These are phyloP conservation scores for Moesziomyces antarcticus DNA, from an alignment of 1,284 basidiomycete genomes.

Conservation along the genomic window DNA sequence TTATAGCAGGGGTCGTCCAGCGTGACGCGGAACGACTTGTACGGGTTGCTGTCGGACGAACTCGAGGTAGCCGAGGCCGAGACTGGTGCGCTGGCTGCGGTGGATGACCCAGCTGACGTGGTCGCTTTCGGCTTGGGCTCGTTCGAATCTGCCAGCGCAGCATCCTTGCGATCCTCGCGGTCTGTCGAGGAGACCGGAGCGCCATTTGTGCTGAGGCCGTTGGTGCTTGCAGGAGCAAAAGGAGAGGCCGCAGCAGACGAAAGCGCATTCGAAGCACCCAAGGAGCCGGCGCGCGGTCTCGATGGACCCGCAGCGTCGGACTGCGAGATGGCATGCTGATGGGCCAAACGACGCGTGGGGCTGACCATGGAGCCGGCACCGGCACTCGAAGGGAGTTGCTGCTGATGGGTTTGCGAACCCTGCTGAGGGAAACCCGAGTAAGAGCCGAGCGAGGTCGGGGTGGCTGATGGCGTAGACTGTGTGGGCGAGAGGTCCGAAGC, in stretches of 20 bases:
- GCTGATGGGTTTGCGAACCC: background rate
- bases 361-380: slow-evolving; percentile 31
- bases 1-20: slow-evolving; percentile 98
- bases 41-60: slow-evolving; percentile 64
- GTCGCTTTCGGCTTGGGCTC: slow-evolving; percentile 15
- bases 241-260: slow-evolving; percentile 9
- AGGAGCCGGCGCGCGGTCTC: slow-evolving; percentile 31
- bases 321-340: slow-evolving; percentile 29
- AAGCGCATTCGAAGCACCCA: slow-evolving; percentile 13
- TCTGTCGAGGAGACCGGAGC: slow-evolving; percentile 10
- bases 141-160: background rate
- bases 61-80: slow-evolving; percentile 9
- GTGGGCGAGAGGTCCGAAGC: slow-evolving; percentile 40
- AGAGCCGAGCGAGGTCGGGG: slow-evolving; percentile 33
- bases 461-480: slow-evolving; percentile 27
- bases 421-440: slow-evolving; percentile 29
- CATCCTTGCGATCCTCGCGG: slow-evolving; percentile 27
- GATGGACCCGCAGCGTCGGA: slow-evolving; percentile 20
- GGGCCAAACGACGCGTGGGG: slow-evolving; percentile 43
- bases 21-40: slow-evolving; percentile 71
- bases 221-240: slow-evolving; percentile 5
- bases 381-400: slow-evolving; percentile 20
- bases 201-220: background rate
- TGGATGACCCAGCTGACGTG: slow-evolving; percentile 2
- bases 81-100: slow-evolving; percentile 10